Percentiles rank a stretch among this genome's conserved stretches.
phyloP scores from a whole-genome alignment of 192 early-diverging fungal genomes.

The Backusella australiensis region DNA sequence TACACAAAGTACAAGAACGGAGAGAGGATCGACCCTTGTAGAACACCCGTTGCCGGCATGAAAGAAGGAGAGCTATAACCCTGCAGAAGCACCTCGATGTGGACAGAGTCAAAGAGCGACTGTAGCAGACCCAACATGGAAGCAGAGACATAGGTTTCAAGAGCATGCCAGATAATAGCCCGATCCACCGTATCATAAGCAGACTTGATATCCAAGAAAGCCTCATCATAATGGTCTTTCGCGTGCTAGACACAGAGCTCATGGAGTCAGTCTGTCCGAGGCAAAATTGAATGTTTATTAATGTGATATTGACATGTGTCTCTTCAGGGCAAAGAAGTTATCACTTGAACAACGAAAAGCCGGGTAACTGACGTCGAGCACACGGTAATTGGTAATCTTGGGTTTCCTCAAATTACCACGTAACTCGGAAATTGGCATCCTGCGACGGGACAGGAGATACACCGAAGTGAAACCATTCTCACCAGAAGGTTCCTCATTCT shows the following conservation, averaged over 20 bases:
- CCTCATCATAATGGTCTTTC: background rate
- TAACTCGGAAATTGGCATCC: too few species aligned
- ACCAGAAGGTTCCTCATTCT: too few species aligned
- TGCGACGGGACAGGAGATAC: too few species aligned
- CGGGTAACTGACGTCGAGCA: too few species aligned
- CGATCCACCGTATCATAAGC: conserved; percentile 21
- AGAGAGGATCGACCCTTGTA: conserved; percentile 22
- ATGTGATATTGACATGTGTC: too few species aligned
- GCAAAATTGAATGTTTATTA: too few species aligned
- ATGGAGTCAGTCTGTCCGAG: background rate
- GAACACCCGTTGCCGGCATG: conserved; percentile 4
- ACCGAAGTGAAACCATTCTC: too few species aligned
- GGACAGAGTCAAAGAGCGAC: conserved; percentile 10
- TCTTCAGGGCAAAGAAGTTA: too few species aligned
- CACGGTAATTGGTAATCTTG: too few species aligned
- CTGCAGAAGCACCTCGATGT: background rate
- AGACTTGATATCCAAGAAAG: conserved; percentile 25
- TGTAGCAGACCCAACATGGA: background rate
- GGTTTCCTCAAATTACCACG: too few species aligned
- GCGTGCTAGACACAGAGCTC: background rate
- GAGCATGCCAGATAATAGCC: conserved; percentile 14
- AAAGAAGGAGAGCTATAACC: background rate
- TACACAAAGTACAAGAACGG: conserved; percentile 23
- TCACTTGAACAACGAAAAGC: too few species aligned
- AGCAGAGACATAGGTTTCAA: background rate